Evolutionary conservation across 2,329 filamentous ascomycete genomes (phyloP).

Genomic region (Pseudocercospora crystallina): DNA sequence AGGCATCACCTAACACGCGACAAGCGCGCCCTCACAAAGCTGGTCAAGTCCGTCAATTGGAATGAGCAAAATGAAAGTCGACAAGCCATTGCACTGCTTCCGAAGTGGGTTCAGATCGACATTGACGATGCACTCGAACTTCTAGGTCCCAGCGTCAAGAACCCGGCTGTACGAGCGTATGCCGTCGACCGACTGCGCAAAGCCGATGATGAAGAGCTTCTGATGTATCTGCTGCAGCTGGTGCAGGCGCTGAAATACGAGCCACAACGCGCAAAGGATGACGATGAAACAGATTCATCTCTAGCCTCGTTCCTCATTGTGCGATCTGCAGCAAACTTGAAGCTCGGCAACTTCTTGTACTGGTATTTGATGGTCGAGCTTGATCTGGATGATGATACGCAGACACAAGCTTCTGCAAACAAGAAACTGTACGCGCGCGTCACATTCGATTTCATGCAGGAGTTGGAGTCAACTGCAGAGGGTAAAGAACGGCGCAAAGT

Average conservation of each 20-base stretch:
- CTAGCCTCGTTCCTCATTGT: slow-evolving; percentile 86
- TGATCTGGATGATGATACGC: slow-evolving; percentile 60
- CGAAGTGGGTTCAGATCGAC: slow-evolving; percentile 95
- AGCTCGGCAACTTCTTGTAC: slow-evolving; percentile 90
- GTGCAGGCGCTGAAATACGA: slow-evolving; percentile 97
- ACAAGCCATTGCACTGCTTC: slow-evolving; percentile 84
- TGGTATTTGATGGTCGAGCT: slow-evolving; percentile 99
- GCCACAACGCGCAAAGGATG: slow-evolving; percentile 48
- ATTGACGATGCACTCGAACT: slow-evolving; percentile 94
- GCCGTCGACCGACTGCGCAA: slow-evolving; percentile 90
- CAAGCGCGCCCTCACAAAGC: slow-evolving; percentile 85
- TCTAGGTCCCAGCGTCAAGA: slow-evolving; percentile 88
- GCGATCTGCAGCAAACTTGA: slow-evolving; percentile 82
- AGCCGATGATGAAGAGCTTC: slow-evolving; percentile 85
- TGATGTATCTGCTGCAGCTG: slow-evolving; percentile 87
- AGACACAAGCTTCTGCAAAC: slow-evolving; percentile 65
- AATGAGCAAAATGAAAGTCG: slow-evolving; percentile 78
- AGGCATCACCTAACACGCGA: slow-evolving; percentile 90
- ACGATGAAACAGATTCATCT: slow-evolving; percentile 69
- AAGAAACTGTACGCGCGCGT: slow-evolving; percentile 88
- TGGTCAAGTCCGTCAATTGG: slow-evolving; percentile 98
- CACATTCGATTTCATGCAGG: slow-evolving; percentile 92
- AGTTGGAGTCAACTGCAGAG: slow-evolving; percentile 69
- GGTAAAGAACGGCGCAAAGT: slow-evolving; percentile 73
- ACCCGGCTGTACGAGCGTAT: slow-evolving; percentile 82